A percentile compares a stretch with the other conserved stretches of the same genome.
Conservation (phyloP, 805 yeast species). For the Vanderwaltozyma polyspora region DNA sequence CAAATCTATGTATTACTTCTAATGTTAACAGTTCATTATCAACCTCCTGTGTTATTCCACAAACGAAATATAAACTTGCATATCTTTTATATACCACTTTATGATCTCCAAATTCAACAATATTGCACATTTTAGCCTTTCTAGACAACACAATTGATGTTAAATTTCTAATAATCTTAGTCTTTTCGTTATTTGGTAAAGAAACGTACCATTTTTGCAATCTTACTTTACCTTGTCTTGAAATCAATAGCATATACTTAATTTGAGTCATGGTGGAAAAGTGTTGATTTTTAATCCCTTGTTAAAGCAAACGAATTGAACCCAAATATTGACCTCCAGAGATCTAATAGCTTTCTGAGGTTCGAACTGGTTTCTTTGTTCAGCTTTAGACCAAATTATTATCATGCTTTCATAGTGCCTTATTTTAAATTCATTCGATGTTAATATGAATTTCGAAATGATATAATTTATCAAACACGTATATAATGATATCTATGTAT, state of each 20-base stretch:
- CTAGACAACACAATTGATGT: conserved; percentile 77
- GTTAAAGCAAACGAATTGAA: too few relatives aligned
- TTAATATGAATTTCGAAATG: too few relatives aligned
- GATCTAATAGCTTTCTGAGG: too few relatives aligned
- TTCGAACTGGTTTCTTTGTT: too few relatives aligned
- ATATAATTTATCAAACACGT: too few relatives aligned
- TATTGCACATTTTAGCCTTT: conserved; percentile 91
- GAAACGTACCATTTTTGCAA: conserved; percentile 89
- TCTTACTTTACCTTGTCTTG: conserved; percentile 92
- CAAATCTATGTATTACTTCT: conserved; percentile 84
- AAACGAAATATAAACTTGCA: conserved; percentile 84
- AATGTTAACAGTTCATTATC: conserved; percentile 80
- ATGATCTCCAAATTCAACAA: conserved; percentile 62
- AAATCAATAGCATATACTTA: conserved; percentile 67
- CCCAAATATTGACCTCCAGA: too few relatives aligned
- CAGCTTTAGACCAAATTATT: too few relatives aligned
- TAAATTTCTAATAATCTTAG: conserved; percentile 72
- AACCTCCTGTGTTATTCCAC: conserved; percentile 43
- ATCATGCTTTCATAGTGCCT: too few relatives aligned
- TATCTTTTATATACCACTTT: conserved; percentile 86
- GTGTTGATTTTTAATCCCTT: too few relatives aligned
- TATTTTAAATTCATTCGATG: too few relatives aligned
- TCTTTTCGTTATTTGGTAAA: conserved; percentile 72
- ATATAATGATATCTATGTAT: too few relatives aligned
- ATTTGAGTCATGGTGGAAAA: conserved; percentile 30